A percentile compares a stretch with the other conserved stretches of the same genome.
Conservation (phyloP, 73 alveolate genomes). For the Blepharisma stoltei region DNA sequence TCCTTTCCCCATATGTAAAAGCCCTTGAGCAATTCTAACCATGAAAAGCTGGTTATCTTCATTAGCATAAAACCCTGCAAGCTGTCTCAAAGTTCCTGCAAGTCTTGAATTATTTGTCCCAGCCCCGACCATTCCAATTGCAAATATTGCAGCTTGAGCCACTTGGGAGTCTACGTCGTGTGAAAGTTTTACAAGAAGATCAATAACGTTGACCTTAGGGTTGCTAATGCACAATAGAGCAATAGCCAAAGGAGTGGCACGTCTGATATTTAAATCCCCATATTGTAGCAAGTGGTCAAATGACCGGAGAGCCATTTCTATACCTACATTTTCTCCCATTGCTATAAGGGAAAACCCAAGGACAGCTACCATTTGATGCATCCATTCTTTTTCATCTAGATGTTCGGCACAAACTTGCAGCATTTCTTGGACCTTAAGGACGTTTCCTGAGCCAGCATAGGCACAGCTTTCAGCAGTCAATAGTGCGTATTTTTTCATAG, state of each 20-base stretch:
- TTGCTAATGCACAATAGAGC: constrained; percentile 80
- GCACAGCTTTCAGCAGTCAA: constrained; percentile 83
- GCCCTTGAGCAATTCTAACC: constrained; percentile 93
- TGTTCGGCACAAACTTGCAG: constrained; percentile 94
- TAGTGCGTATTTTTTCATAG: constrained; percentile 48
- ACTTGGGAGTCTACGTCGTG: constrained; percentile 85
- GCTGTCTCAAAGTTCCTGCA: constrained; percentile 84
- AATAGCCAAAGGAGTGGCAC: constrained; percentile 91
- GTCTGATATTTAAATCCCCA: constrained; percentile 87
- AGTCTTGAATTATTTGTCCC: constrained; percentile 95
- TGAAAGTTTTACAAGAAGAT: constrained; percentile 81
- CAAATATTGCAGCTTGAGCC: constrained; percentile 75
- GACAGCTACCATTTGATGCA: constrained; percentile 84
- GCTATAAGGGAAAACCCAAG: constrained; percentile 89
- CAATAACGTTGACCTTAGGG: constrained; percentile 83
- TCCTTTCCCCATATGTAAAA: constrained; percentile 75
- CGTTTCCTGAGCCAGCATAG: constrained; percentile 92
- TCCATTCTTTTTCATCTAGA: constrained; percentile 75
- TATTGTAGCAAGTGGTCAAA: constrained; percentile 91
- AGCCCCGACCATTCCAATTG: constrained; percentile 84
- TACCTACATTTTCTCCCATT: constrained; percentile 93
- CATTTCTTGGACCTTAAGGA: constrained; percentile 81
- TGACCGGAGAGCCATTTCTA: constrained; percentile 87
- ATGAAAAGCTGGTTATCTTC: constrained; percentile 87
- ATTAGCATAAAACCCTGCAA: constrained; percentile 87